Conservation (phyloP, 179 eudicot species). For the Beta lomatogona region DNA sequence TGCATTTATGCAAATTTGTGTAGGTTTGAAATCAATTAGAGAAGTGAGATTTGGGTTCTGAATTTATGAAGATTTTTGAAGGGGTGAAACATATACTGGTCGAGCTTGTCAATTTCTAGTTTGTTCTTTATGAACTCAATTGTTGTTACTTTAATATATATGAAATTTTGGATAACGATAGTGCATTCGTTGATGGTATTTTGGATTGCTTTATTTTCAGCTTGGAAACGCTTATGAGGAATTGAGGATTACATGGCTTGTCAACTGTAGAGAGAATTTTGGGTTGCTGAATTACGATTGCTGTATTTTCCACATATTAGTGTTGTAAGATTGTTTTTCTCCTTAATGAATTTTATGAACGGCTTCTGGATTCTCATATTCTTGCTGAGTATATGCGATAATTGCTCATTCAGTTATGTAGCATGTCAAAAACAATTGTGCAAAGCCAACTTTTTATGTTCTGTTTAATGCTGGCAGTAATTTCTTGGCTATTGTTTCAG, state of each 20-base stretch:
- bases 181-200: not conserved
- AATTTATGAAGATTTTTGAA: not conserved
- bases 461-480: not conserved
- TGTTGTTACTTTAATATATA: not conserved
- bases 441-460: not conserved
- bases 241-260: constrained; percentile 15
- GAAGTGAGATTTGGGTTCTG: not conserved
- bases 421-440: not conserved
- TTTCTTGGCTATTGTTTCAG: not conserved
- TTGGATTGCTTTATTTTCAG: constrained; percentile 15
- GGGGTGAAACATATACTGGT: not conserved
- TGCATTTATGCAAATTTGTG: not conserved
- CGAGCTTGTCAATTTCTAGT: not conserved
- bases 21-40: not conserved
- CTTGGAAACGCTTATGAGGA: constrained; percentile 30
- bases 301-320: constrained; percentile 13
- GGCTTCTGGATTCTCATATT: constrained; percentile 5
- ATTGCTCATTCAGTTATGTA: not conserved
- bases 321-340: constrained; percentile 26
- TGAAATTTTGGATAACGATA: not conserved
- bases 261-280: not conserved
- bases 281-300: not conserved
- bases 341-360: not conserved
- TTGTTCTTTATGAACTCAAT: not conserved
- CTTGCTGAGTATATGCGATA: constrained; percentile 7